phyloP scores from a whole-genome alignment of 73 alveolate species.

The Tetrahymena thermophila region DNA sequence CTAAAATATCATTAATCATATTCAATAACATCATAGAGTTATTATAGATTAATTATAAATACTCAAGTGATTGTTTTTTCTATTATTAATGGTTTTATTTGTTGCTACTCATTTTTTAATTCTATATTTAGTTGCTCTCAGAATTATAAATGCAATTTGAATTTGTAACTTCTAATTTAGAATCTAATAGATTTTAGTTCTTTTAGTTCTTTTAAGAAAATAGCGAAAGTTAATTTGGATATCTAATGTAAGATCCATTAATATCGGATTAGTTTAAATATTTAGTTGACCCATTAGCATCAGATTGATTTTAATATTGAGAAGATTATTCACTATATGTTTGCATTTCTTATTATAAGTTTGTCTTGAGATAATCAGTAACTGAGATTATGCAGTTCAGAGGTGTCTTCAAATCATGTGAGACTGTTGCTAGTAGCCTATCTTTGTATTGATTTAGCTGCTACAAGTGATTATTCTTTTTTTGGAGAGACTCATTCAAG shows the following conservation, averaged over 20 bases:
- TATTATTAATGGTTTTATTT: neutral
- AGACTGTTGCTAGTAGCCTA: neutral
- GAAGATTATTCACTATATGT: neutral
- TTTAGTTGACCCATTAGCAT: neutral
- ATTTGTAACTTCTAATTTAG: neutral
- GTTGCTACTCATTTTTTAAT: neutral
- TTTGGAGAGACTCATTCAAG: neutral
- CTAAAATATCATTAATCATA: neutral
- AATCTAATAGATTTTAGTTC: neutral
- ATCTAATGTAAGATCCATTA: neutral
- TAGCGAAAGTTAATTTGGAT: neutral
- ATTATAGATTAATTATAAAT: neutral
- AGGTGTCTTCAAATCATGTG: slow-evolving; percentile 12
- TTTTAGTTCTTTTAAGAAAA: neutral
- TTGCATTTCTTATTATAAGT: neutral
- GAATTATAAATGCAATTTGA: neutral
- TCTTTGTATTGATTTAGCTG: neutral
- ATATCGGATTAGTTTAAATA: neutral
- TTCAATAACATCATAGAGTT: neutral
- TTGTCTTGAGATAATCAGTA: neutral
- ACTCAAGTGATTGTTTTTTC: neutral
- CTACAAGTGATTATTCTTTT: neutral
- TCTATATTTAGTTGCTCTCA: neutral
- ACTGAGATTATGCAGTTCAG: neutral
- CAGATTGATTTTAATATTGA: neutral